Conservation (phyloP, 768 basidiomycete genomes). For the Gautieria morchelliformis region DNA sequence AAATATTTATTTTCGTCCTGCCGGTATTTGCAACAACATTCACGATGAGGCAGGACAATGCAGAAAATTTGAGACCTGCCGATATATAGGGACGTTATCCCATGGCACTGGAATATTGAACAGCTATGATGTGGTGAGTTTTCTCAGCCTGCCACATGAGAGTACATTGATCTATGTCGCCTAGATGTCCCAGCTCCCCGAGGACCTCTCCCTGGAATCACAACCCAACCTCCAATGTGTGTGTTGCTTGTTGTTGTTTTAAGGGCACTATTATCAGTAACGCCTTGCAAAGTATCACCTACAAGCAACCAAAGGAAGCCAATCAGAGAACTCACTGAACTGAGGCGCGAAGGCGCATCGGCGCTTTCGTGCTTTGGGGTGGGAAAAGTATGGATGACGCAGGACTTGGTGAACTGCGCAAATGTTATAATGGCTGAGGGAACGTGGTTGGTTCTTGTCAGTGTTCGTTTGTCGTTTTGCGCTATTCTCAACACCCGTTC, state of each 20-base stretch:
- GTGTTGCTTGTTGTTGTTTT: constrained; percentile 58
- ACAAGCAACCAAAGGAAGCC: neutral
- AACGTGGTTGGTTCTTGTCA: too few relatives aligned
- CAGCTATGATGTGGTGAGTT: constrained; percentile 27
- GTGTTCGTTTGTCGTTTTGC: too few relatives aligned
- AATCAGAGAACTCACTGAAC: constrained; percentile 41
- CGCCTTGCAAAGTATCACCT: constrained; percentile 34
- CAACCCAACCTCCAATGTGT: constrained; percentile 64
- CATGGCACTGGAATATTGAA: constrained; percentile 73
- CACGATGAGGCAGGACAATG: neutral
- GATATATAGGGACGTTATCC: constrained; percentile 70
- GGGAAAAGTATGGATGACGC: constrained; percentile 61
- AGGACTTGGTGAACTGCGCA: constrained; percentile 37
- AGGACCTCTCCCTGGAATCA: constrained; percentile 69
- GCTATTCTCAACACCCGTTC: too few relatives aligned
- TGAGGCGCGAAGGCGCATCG: constrained; percentile 66
- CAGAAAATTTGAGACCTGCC: constrained; percentile 26
- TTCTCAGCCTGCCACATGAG: neutral
- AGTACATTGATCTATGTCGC: constrained; percentile 28
- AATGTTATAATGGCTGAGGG: neutral
- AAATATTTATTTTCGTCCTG: constrained; percentile 56
- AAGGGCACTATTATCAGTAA: constrained; percentile 81
- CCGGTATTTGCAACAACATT: constrained; percentile 46
- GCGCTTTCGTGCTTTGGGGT: constrained; percentile 68
- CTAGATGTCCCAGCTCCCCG: constrained; percentile 80